phyloP scores from a whole-genome alignment of 2,329 filamentous ascomycete genomes.

The Arthrocladium fulminans region DNA sequence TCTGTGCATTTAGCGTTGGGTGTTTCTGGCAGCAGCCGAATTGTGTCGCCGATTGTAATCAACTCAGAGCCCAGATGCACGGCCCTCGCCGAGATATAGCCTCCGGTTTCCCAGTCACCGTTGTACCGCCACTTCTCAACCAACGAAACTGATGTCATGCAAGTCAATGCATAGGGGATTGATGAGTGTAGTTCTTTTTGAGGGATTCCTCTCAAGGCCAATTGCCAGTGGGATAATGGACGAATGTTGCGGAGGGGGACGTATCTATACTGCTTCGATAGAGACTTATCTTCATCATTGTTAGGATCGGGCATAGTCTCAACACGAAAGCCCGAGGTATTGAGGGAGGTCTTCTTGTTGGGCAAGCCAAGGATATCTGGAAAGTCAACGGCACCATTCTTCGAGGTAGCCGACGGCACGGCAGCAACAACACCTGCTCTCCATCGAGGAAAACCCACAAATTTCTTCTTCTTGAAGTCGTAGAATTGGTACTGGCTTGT shows the following conservation, averaged over 20 bases:
- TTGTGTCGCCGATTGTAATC: constrained; percentile 44
- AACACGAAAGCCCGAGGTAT: constrained; percentile 47
- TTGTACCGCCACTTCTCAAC: constrained; percentile 45
- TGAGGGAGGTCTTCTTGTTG: constrained; percentile 35
- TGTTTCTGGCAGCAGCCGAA: constrained; percentile 40
- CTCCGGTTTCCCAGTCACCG: constrained; percentile 47
- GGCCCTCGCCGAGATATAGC: constrained; percentile 41
- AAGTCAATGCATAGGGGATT: constrained; percentile 45
- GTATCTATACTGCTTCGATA: constrained; percentile 48
- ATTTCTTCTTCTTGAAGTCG: constrained; percentile 26
- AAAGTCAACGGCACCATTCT: constrained; percentile 26
- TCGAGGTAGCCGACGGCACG: constrained; percentile 33
- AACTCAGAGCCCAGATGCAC: constrained; percentile 51
- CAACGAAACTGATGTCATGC: constrained; percentile 46
- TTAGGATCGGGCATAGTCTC: constrained; percentile 49
- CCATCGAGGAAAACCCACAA: constrained; percentile 40
- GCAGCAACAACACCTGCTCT: constrained; percentile 50
- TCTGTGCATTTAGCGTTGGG: constrained; percentile 37
- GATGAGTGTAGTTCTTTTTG: constrained; percentile 43
- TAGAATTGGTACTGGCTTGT: constrained; percentile 28
- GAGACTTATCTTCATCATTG: constrained; percentile 38
- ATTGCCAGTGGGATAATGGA: constrained; percentile 47
- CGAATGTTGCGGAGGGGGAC: constrained; percentile 46
- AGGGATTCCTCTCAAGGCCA: constrained; percentile 37
- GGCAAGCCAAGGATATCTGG: constrained; percentile 40